phyloP scores from a whole-genome alignment of 2,329 filamentous ascomycete genomes.

The Diplodia scrobiculata region DNA sequence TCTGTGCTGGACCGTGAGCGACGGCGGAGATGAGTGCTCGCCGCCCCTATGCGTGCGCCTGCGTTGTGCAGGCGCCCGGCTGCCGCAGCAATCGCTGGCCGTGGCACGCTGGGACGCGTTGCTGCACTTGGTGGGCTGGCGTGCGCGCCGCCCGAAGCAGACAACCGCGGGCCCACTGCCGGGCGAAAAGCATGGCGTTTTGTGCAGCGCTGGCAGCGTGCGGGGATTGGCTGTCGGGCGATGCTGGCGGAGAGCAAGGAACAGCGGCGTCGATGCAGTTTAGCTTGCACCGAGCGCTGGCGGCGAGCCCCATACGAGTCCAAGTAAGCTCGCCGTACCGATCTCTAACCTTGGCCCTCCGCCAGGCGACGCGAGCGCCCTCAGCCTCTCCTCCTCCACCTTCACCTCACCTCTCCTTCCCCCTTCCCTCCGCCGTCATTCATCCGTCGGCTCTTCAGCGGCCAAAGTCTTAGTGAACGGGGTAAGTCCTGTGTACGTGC shows the following conservation, averaged over 20 bases:
- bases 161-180: constrained; percentile 13
- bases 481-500: constrained; percentile 24
- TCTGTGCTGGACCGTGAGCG: constrained; percentile 21
- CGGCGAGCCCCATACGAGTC: constrained; percentile 31
- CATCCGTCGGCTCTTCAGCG: constrained; percentile 30
- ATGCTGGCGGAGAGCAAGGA: constrained; percentile 31
- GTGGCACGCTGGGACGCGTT: constrained; percentile 25
- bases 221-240: constrained; percentile 31
- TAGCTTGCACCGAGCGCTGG: constrained; percentile 27
- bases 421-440: constrained; percentile 31
- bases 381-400: constrained; percentile 36
- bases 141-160: constrained; percentile 22
- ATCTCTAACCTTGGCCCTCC: constrained; percentile 27
- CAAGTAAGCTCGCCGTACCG: constrained; percentile 29
- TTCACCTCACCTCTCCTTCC: constrained; percentile 32
- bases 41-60: constrained; percentile 18
- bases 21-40: constrained; percentile 18
- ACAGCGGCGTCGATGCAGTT: constrained; percentile 28
- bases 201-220: constrained; percentile 26
- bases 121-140: constrained; percentile 12
- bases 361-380: constrained; percentile 31
- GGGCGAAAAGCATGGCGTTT: constrained; percentile 28
- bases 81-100: background rate
- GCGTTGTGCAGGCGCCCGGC: constrained; percentile 20
- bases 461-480: constrained; percentile 30